These are phyloP conservation scores for Narthecium ossifragum DNA, from an alignment of 106 monocot genomes.

Conservation along the genomic window DNA sequence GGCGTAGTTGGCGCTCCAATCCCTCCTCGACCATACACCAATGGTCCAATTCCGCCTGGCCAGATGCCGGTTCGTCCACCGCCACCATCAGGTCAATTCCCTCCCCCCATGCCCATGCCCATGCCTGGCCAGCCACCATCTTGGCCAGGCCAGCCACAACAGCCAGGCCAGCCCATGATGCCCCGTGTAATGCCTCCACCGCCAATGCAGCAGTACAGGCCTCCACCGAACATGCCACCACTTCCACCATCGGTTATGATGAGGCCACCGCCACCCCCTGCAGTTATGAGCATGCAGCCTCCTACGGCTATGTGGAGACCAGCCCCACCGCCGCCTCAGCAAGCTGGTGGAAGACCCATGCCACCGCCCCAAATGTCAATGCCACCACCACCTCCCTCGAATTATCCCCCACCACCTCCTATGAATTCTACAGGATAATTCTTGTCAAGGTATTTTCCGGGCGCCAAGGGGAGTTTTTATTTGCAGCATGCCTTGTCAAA, in stretches of 20 bases:
- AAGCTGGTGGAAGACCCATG: slow-evolving; percentile 23
- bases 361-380: slow-evolving; percentile 53
- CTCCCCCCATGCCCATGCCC: slow-evolving; percentile 65
- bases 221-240: slow-evolving; percentile 39
- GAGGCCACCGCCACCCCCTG: slow-evolving; percentile 52
- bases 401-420: slow-evolving; percentile 6
- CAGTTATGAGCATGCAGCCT: slow-evolving; percentile 13
- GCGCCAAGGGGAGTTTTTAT: no score
- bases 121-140: slow-evolving; percentile 31
- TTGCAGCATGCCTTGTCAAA: no score
- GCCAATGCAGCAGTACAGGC: slow-evolving; percentile 38
- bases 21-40: slow-evolving; percentile 52
- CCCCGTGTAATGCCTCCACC: slow-evolving; percentile 36
- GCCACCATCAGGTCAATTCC: slow-evolving; percentile 43
- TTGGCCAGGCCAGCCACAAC: slow-evolving; percentile 53
- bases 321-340: slow-evolving; percentile 49
- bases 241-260: slow-evolving; percentile 34
- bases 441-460: neutral
- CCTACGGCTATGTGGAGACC: slow-evolving; percentile 40
- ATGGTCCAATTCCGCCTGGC: slow-evolving; percentile 32
- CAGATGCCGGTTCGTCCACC: slow-evolving; percentile 41
- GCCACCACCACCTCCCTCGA: slow-evolving; percentile 11
- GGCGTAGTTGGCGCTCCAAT: slow-evolving; percentile 12
- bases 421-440: neutral
- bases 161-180: slow-evolving; percentile 15